Evolutionary conservation across 306 rosid genomes (phyloP).

Genomic region (Datisca glomerata): DNA sequence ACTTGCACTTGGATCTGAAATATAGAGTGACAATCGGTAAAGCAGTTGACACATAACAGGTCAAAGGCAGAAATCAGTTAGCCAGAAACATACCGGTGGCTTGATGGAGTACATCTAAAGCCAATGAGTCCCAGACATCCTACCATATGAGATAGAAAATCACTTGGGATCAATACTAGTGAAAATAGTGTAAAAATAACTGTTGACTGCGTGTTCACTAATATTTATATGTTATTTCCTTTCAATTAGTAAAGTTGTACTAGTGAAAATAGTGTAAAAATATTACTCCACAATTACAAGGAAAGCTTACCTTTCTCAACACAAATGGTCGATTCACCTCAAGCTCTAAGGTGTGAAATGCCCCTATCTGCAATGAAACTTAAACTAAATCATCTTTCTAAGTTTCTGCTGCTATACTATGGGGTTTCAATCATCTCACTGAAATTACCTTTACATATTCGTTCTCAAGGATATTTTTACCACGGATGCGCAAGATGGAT

Average conservation of each 20-base stretch:
- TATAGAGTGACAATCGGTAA: background rate
- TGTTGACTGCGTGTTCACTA: too few species aligned
- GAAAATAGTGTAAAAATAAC: too few species aligned
- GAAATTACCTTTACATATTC: conserved; percentile 76
- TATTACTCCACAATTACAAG: too few species aligned
- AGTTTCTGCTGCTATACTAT: too few species aligned
- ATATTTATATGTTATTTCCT: too few species aligned
- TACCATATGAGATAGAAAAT: conserved; percentile 14
- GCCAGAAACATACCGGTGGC: conserved; percentile 53
- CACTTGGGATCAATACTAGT: conserved; percentile 4
- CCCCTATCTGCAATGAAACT: conserved; percentile 60
- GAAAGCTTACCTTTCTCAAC: conserved; percentile 55
- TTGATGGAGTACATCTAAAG: conserved; percentile 68
- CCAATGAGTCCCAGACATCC: conserved; percentile 87
- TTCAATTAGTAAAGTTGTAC: too few species aligned
- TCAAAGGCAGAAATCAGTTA: background rate
- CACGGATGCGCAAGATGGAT: conserved; percentile 71
- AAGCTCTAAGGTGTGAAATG: conserved; percentile 90
- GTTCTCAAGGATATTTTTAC: conserved; percentile 74
- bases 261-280: too few species aligned
- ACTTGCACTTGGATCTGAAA: conserved; percentile 86
- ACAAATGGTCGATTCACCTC: conserved; percentile 92
- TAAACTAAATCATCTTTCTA: conserved; percentile 9
- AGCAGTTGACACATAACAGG: background rate
- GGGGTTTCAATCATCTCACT: background rate